Percentiles rank a stretch among this genome's conserved stretches.
Evolutionary conservation across 305 asterid species (phyloP).

Genomic region (Fraxinus greggii): DNA sequence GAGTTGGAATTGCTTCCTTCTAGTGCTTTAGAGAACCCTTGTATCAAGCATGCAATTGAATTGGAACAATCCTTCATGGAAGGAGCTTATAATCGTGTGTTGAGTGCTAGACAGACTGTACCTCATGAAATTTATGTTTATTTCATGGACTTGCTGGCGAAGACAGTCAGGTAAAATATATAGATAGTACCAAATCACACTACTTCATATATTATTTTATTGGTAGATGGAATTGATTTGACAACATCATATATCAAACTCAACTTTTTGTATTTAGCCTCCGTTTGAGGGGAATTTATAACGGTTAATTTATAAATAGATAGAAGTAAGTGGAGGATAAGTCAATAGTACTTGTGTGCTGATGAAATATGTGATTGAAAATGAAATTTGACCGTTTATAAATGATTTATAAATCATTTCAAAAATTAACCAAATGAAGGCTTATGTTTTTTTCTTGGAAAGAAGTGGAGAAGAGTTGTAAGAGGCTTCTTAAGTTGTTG

Average conservation of each 20-base stretch:
- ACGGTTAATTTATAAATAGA: neutral
- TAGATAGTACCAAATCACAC: neutral
- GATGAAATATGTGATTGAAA: neutral
- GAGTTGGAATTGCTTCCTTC: conserved; percentile 86
- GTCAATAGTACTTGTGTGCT: neutral
- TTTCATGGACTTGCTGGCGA: conserved; percentile 96
- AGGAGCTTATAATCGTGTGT: conserved; percentile 96
- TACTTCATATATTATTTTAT: neutral
- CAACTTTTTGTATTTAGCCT: neutral
- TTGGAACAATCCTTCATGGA: conserved; percentile 99
- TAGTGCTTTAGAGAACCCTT: conserved; percentile 79
- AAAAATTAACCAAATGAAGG: neutral
- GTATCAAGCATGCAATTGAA: conserved; percentile 93
- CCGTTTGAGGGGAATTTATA: neutral
- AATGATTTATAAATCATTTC: neutral
- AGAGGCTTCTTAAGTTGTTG: neutral
- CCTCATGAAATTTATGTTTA: conserved; percentile 39
- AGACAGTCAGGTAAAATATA: conserved; percentile 72
- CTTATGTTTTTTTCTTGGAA: neutral
- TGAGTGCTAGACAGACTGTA: conserved; percentile 57
- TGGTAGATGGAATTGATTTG: neutral
- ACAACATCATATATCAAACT: neutral
- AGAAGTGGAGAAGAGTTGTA: neutral
- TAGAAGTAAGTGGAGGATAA: neutral
- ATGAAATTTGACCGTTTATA: neutral